These are phyloP conservation scores for Fragosphaeria purpurea DNA, from an alignment of 2,329 filamentous ascomycete species.

Conservation along the genomic window DNA sequence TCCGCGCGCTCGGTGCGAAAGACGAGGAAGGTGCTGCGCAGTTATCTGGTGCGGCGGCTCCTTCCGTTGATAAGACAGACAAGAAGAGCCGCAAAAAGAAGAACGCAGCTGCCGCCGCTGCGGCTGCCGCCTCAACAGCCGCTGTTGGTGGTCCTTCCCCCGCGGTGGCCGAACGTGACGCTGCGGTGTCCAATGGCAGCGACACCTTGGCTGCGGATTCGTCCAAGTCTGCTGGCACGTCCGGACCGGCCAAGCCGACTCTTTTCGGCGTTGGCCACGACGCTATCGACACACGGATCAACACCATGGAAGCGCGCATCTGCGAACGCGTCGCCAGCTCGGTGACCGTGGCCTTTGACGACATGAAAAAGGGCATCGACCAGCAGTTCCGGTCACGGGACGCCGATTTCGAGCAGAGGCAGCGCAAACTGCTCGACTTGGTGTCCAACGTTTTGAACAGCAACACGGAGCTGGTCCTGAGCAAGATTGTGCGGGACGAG, in stretches of 20 bases:
- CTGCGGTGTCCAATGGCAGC: constrained; percentile 29
- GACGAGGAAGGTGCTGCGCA: constrained; percentile 30
- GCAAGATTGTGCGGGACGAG: constrained; percentile 64
- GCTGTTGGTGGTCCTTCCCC: constrained; percentile 31
- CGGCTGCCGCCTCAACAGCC: constrained; percentile 1
- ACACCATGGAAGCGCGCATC: constrained; percentile 42
- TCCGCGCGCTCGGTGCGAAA: constrained; percentile 32
- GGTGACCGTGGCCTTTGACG: constrained; percentile 44
- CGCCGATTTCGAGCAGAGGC: constrained; percentile 40
- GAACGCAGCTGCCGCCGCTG: constrained; percentile 31
- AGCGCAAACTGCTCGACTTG: constrained; percentile 45
- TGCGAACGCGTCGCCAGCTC: constrained; percentile 34
- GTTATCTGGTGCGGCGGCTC: neutral
- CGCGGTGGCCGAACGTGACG: constrained; percentile 18
- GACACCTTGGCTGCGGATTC: constrained; percentile 20
- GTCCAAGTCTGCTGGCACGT: constrained; percentile 13
- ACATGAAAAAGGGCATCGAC: constrained; percentile 32
- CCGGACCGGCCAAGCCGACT: constrained; percentile 1
- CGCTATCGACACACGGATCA: constrained; percentile 43
- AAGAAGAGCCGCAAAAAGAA: constrained; percentile 60
- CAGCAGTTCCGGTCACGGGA: constrained; percentile 52
- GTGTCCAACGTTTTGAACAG: constrained; percentile 51
- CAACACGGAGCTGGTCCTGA: constrained; percentile 61
- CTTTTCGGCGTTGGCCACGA: constrained; percentile 22
- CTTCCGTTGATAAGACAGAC: constrained; percentile 47